Base-by-base conservation (phyloP, 768 basidiomycete genomes). In the Termitomyces sp. region DNA sequence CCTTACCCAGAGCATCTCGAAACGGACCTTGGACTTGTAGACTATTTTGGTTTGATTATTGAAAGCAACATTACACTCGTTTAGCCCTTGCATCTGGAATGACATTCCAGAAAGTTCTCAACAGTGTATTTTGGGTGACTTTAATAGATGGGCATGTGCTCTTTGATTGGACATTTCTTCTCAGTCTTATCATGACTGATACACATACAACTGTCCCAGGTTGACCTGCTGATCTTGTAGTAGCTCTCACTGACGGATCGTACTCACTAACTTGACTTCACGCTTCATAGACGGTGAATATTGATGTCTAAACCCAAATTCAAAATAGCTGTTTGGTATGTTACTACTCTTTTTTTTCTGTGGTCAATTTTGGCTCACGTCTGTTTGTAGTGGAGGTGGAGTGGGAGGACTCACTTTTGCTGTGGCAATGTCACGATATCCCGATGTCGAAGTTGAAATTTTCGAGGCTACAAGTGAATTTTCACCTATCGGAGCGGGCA, bases 351-450 rank as follows among this genome's bases (percentile, higher is more conserved):
- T 20, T 22, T 45, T 6, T 31, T 18, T 7, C 2, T n/a, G 7
- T n/a, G 11, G 7, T 18, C 10, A 9, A 16, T 25, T 44, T 27
- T 20, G 6, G 29, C 23, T 12, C n/a, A 39, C 16, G 15, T 7
- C 27, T 41, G 20, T 12, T 23, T 52, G 18, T n/a, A 63, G 61
- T 12, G 61, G 61, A 18, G 61, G 56, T 38, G 61, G 61, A 25
- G 56, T 60, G 9, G 61, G 56, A 29, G 61, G 61, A 5, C 59
- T 63, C 11, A 56, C 48, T 25, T 59, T 63, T 41, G 61, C 61
- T n/a, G 51, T 63, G 11, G 56, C 61, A 23, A 42, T 60, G 42
- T 47, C 61, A 12, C 51, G 46, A 18, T 56, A 50, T 47, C 23
- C 56, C 2, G 51, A 58, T 39, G 40, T 63, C 11, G 48, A 54